Evolutionary conservation across 2,329 filamentous ascomycete genomes (phyloP), one percentile per base, ranked within the genome.

Genomic region (Daldinia eschscholtzii): DNA sequence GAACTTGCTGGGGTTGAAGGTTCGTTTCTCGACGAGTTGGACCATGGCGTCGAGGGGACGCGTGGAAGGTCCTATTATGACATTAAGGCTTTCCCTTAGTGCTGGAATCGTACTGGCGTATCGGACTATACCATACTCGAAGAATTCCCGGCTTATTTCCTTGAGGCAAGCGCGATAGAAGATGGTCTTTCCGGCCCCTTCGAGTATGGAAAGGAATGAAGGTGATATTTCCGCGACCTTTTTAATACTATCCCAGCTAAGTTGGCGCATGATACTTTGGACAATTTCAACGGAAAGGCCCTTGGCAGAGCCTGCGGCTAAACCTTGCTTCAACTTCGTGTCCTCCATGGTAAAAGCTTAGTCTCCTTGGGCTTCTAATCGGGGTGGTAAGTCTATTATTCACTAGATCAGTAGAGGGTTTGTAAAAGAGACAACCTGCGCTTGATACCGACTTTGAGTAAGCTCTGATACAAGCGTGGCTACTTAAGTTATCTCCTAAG

Each of bases 21-120:
- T 55, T 7, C 7, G 4, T 7, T 23, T 35, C n/a, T n/a, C 18
- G n/a, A 15, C 6, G n/a, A 55, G 18, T 9, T 2, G 0, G 18
- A 55, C 1, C 4, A 15, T 35, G 4, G n/a, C 7, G 9, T 33
- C 30, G 3, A 37, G 9, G 18, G 48, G 6, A 35, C 10, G 13
- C 3, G 50, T 23, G 28, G 2, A 9, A 4, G 23, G 30, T 18
- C 42, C 9, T 1, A 30, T 9, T 5, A 44, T 1, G 20, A 39
- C 28, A 37, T 39, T 20, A 2, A 60, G 4, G 18, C 10, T 10
- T 5, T 33, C 23, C 12, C 18, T 60, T 6, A 60, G 33, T 4
- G 6, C 13, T 18, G 44, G 44, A 15, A 26, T 12, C 15, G 57
- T 37, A n/a, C 57, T n/a, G 12, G 57, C 57, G 13, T 60, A 60